phyloP scores from a whole-genome alignment of 2,329 filamentous ascomycete species.

The Alternaria triticimaculans region DNA sequence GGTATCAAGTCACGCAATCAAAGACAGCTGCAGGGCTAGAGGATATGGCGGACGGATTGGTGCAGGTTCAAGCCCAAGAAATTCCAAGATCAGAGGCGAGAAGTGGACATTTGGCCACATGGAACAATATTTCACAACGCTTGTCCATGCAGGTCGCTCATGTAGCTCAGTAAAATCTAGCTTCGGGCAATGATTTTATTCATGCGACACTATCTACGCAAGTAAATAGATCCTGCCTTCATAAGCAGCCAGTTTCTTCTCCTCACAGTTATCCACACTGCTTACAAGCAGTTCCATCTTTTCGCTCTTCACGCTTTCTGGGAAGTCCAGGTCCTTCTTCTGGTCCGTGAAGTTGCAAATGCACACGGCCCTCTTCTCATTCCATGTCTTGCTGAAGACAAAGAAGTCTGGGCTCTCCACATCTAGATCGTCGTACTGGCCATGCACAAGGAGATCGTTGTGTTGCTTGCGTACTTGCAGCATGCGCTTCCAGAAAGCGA shows the following conservation, averaged over 20 bases:
- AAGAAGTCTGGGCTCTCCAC: conserved; percentile 65
- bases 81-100: conserved; percentile 19
- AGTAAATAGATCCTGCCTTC: conserved; percentile 42
- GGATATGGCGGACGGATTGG: conserved; percentile 23
- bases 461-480: conserved; percentile 63
- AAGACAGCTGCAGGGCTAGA: conserved; percentile 40
- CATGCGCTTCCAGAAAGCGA: conserved; percentile 67
- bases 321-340: conserved; percentile 42
- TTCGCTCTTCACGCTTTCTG: conserved; percentile 34
- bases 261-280: conserved; percentile 22
- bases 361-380: conserved; percentile 34
- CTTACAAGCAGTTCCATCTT: conserved; percentile 39
- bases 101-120: conserved; percentile 34
- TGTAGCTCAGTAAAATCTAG: conserved; percentile 1
- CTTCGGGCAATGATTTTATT: not conserved
- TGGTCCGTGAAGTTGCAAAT: conserved; percentile 47
- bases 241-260: conserved; percentile 30
- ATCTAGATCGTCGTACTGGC: conserved; percentile 62
- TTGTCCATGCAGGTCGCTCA: conserved; percentile 28
- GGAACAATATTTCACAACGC: conserved; percentile 44
- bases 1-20: conserved; percentile 43
- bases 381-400: conserved; percentile 46
- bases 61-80: conserved; percentile 14
- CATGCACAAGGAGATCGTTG: conserved; percentile 67
- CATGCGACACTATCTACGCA: not conserved